These are phyloP conservation scores for Trametes pubescens DNA, from an alignment of 1,284 basidiomycete genomes.

Conservation along the genomic window DNA sequence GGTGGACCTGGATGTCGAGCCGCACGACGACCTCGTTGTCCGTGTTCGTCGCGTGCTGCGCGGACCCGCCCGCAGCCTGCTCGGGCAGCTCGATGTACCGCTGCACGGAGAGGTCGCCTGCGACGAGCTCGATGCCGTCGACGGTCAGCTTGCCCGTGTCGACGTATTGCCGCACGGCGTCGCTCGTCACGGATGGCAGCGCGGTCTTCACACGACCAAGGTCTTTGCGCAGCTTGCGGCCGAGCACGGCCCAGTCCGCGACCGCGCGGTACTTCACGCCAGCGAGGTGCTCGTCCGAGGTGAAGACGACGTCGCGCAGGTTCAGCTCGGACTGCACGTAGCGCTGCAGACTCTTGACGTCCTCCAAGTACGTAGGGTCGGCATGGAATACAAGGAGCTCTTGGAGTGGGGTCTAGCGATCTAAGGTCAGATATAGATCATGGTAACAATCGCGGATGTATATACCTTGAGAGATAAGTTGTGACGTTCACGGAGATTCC, in stretches of 20 bases:
- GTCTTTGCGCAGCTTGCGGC: conserved; percentile 95
- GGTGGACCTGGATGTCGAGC: conserved; percentile 88
- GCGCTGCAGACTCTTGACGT: conserved; percentile 84
- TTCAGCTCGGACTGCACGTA: conserved; percentile 98
- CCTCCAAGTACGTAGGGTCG: conserved; percentile 84
- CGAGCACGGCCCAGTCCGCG: conserved; percentile 96
- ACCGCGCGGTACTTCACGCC: conserved; percentile 93
- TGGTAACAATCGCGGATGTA: not conserved
- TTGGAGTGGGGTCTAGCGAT: conserved; percentile 83
- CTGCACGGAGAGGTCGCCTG: conserved; percentile 91
- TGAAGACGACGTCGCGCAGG: conserved; percentile 90
- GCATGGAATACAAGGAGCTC: conserved; percentile 96
- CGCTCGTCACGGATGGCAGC: conserved; percentile 83
- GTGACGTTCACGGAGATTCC: conserved; percentile 90
- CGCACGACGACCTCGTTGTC: conserved; percentile 96
- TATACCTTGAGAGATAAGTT: conserved; percentile 90
- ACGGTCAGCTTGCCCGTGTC: conserved; percentile 83
- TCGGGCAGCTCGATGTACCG: conserved; percentile 88
- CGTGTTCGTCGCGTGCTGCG: conserved; percentile 84
- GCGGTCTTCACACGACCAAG: conserved; percentile 91
- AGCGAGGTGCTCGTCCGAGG: conserved; percentile 85
- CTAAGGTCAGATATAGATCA: conserved; percentile 1
- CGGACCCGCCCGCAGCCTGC: conserved; percentile 59
- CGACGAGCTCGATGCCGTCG: conserved; percentile 89
- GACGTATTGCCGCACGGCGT: conserved; percentile 85